phyloP scores from a whole-genome alignment of 148 eudicot genomes.

The Fagopyrum tataricum region DNA sequence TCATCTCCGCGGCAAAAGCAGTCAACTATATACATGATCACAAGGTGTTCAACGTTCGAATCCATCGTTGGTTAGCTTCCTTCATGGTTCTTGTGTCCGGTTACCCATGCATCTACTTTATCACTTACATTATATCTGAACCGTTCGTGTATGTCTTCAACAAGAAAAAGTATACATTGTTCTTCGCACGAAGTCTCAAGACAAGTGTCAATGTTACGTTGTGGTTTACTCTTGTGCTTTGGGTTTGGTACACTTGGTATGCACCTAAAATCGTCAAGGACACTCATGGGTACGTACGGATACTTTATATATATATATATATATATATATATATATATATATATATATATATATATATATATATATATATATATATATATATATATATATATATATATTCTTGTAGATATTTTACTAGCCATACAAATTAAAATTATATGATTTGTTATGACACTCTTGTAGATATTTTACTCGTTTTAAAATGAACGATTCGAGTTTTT shows the following conservation, averaged over 20 bases:
- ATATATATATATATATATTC: no score
- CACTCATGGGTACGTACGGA: background rate
- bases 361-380: no score
- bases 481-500: no score
- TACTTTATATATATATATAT: background rate
- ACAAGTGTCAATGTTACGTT: slow-evolving; percentile 1
- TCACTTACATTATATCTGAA: background rate
- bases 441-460: no score
- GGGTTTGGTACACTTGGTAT: slow-evolving; percentile 10
- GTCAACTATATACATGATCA: background rate
- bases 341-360: no score
- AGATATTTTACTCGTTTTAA: no score
- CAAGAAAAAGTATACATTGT: background rate
- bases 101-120: background rate
- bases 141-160: background rate
- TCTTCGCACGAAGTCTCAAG: background rate
- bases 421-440: no score
- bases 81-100: background rate
- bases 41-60: background rate
- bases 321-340: no score
- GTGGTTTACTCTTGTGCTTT: slow-evolving; percentile 6
- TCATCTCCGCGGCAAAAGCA: background rate
- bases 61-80: background rate
- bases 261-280: background rate
- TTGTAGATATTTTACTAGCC: no score